Percentiles rank a stretch among this genome's conserved stretches.
phyloP scores from a whole-genome alignment of 2,329 filamentous ascomycete species.

The Colletotrichum cuscutae region DNA sequence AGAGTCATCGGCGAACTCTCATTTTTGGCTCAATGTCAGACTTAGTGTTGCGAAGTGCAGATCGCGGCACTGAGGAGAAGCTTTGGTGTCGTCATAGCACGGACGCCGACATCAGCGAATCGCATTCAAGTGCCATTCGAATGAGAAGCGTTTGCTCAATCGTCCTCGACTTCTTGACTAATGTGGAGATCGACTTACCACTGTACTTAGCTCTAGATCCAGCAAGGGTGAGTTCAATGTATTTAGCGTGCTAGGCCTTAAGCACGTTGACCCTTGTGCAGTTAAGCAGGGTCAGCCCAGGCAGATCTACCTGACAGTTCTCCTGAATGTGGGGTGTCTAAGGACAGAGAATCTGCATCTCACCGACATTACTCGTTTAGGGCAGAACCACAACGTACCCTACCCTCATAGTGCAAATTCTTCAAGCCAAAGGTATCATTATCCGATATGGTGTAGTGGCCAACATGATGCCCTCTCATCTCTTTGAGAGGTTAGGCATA shows the following conservation, averaged over 20 bases:
- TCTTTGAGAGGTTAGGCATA: constrained; percentile 1
- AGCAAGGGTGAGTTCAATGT: not conserved
- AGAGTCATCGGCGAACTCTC: not conserved
- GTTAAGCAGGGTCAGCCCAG: not conserved
- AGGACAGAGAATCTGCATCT: not conserved
- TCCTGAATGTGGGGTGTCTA: not conserved
- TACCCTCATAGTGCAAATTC: not conserved
- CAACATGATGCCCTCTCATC: constrained; percentile 1
- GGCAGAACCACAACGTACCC: not conserved
- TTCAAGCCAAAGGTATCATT: accelerated
- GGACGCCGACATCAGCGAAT: not conserved
- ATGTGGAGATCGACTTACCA: not conserved
- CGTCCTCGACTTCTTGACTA: not conserved
- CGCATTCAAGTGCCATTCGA: not conserved
- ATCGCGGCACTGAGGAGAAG: no score
- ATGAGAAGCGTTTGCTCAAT: not conserved
- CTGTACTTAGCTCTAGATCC: not conserved
- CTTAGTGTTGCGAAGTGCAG: not conserved
- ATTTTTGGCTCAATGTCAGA: not conserved
- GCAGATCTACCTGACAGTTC: not conserved
- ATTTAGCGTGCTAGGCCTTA: not conserved
- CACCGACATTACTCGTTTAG: not conserved
- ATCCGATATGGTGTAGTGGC: constrained; percentile 14
- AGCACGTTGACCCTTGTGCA: not conserved
- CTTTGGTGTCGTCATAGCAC: not conserved